Base-by-base conservation (phyloP, 2,329 filamentous ascomycete genomes). In the Ascochyta clinopodiicola region DNA sequence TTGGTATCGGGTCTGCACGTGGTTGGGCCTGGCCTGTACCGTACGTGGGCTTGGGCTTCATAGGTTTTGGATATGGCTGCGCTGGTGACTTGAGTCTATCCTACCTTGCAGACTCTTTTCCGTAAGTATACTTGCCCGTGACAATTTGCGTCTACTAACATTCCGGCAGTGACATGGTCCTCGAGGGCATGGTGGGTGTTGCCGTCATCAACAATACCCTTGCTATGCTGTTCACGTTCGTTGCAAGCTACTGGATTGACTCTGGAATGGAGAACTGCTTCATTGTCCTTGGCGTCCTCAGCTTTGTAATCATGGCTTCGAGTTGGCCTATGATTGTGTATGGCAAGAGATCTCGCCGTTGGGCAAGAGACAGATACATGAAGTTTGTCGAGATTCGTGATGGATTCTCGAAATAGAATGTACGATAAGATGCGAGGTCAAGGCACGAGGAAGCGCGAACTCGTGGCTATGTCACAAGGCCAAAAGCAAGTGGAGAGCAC, bases 41-140 rank as follows among this genome's bases (percentile, higher is more conserved):
- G 0, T 86, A 86, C 49, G 73, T 86, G 13, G 84, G 82, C 1
- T 71, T 86, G 0, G 84, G 81, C 3, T 80, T 85, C 60, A 85
- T 85, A 25, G 84, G 84, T 4, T 86, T 86, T 50, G 84, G 84
- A 2, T 86, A 83, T 69, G 84, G 84, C 7, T 85, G 83, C 45
- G 82, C 82, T 2, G 84, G 84, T 6, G 84, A 86, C 68, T 66
- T 86, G 46, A 59, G 55, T 29, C 24, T 63, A 47, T 59, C 61
- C 4, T 63, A 63, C 35, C 53, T 63, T 31, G 61, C 61, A 13
- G 61, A 63, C 15, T 63, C 61, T 15, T 63, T 63, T n/a, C 61
- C 61, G 60, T 61, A 44, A 3, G 55, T 58, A 31, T 25, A 39
- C 17, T 32, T 6, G 27, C 24, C 39, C n/a, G 12, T 31, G 19